A percentile compares a stretch with the other conserved stretches of the same genome.
These are phyloP conservation scores for Aureobasidium mangrovei DNA, from an alignment of 2,329 filamentous ascomycete genomes.

Conservation along the genomic window DNA sequence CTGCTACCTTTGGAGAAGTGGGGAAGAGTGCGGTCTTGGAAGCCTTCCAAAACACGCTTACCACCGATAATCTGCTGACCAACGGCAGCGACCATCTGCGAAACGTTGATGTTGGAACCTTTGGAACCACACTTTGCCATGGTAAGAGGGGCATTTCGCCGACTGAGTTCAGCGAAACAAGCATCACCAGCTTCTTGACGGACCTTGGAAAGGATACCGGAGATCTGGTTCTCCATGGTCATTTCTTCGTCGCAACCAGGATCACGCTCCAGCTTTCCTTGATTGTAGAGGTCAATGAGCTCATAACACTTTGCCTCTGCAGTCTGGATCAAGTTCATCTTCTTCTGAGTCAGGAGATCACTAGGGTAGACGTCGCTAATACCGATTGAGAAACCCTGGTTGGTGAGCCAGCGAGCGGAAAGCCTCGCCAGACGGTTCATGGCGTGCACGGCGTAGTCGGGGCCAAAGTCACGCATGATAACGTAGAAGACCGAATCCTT, in stretches of 20 bases:
- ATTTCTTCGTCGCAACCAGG: conserved; percentile 85
- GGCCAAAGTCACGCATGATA: conserved; percentile 88
- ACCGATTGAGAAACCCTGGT: conserved; percentile 91
- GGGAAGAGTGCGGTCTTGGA: conserved; percentile 88
- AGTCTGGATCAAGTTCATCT: conserved; percentile 63
- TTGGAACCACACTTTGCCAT: conserved; percentile 98
- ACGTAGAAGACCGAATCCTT: conserved; percentile 98
- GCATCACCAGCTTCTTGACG: conserved; percentile 83
- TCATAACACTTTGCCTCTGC: conserved; percentile 76
- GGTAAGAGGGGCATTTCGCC: conserved; percentile 83
- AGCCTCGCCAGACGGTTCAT: conserved; percentile 94
- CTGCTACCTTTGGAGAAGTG: conserved; percentile 92
- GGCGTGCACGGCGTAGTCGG: conserved; percentile 74
- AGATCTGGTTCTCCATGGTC: conserved; percentile 83
- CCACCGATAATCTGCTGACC: conserved; percentile 97
- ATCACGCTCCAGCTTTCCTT: conserved; percentile 73
- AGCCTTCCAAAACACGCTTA: conserved; percentile 86
- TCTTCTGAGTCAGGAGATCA: conserved; percentile 58
- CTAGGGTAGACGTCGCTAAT: conserved; percentile 91
- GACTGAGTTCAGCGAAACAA: conserved; percentile 82
- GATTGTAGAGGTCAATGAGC: conserved; percentile 73
- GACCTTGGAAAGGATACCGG: conserved; percentile 84
- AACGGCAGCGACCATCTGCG: conserved; percentile 96
- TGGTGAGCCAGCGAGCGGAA: conserved; percentile 78
- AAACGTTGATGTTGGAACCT: conserved; percentile 94